Base-by-base conservation (phyloP, 1,284 basidiomycete species). In the Ustilago curta region DNA sequence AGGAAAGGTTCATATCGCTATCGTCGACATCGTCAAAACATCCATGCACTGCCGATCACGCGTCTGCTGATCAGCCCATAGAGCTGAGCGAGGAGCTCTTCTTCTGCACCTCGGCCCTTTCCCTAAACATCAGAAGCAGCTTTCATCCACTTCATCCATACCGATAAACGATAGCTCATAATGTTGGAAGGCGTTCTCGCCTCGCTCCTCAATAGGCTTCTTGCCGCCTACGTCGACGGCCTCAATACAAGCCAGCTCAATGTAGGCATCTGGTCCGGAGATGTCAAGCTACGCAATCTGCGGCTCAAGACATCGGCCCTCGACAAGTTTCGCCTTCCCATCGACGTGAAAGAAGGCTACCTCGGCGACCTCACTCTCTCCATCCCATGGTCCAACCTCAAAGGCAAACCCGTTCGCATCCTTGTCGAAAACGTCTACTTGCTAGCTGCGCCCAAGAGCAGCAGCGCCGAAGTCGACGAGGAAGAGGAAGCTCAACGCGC, bases 221-320 rank as follows among this genome's bases (percentile, higher is more conserved):
- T 97, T 53, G 93, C 94, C 45, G 93, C 94, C 1, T 98, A 99
- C 88, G 93, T 99, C 73, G 95, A 97, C 87, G 97, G 97, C 81
- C 87, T 99, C 85, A 95, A 98, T 86, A 90, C 95, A 79, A 92
- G 93, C 82, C 94, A 97, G 86, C 91, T 99, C 52, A 95, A 95
- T 81, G 92, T 97, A 87, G 95, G 95, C 31, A 93, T 99, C 76
- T 93, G 91, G 81, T 92, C 93, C 88, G 96, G 95, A 90, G 91
- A 94, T 85, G 87, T 97, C 59, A 92, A 92, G 32, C 88, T 97
- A 51, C 89, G 90, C 49, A 83, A 83, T 78, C 86, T 99, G 51
- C 91, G 91, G 52, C 88, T 99, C 78, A 99, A 97, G 88, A 95
- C 92, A 86, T 93, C 93, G 45, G 94, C 94, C 0, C 88, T 99